Evolutionary conservation across 345 rosid species (phyloP), one percentile per base, ranked within the genome.

Genomic region (Populus ilicifolia): DNA sequence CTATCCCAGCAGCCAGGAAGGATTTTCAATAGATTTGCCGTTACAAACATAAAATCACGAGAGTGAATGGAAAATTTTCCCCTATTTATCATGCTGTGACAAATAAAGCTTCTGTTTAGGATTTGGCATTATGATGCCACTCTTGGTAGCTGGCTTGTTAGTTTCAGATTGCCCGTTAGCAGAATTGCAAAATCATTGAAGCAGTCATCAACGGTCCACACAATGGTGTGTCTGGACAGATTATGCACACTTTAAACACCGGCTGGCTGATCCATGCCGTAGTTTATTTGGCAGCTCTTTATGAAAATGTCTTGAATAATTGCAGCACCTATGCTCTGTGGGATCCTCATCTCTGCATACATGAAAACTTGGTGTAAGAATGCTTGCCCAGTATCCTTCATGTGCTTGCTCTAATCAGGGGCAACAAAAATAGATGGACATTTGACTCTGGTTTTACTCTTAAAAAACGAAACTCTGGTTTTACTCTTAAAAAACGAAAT

Each of bases 221-320:
- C 17, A 79, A 80, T 12, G 67, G 21, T 12, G 41, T 21, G 35
- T 82, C 74, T 10, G 87, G 83, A 18, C 79, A 84, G 39, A 84
- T 78, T 17, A 72, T 18, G 71, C 81, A 54, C 16, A 71, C 67
- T 6, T 84, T 81, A 8, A 8, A 74, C 81, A 61, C 79, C 87
- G 2, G 44, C 64, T 0, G 75, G 77, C 50, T 74, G 75, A 69
- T 82, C 79, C 68, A 82, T 8, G 14, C 71, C 11, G 70, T 67
- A 82, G 79, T 82, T 80, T 67, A 77, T 72, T 61, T 85, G 87
- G 73, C 82, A 82, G 5, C 83, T 85, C 0, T 74, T 85, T 4
- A 80, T 85, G 78, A 85, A 84, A 20, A 85, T 82, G 78, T 82
- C 85, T 17, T 77, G 87, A 29, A 85, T 82, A 11, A 82, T 25